These are phyloP conservation scores for Blastosporella zonata DNA, from an alignment of 1,284 basidiomycete species.

Conservation along the genomic window DNA sequence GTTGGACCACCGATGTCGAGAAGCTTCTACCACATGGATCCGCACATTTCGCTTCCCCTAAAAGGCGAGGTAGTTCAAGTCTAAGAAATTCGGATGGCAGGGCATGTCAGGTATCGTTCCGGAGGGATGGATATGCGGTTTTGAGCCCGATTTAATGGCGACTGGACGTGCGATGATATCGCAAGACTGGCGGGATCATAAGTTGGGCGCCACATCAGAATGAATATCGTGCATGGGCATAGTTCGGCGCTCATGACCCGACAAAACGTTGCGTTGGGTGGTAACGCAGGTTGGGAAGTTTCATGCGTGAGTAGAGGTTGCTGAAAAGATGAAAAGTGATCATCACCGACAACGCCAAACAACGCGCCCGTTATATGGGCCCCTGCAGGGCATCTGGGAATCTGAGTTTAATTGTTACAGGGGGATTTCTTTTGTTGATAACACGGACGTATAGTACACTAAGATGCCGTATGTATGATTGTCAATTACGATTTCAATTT, in stretches of 20 bases:
- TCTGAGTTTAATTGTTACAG: too few relatives aligned
- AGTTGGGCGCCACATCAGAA: slow-evolving; percentile 5
- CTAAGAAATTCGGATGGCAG: not conserved
- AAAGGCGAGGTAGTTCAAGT: not conserved
- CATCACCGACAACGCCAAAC: slow-evolving; percentile 1
- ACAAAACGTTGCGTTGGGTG: not conserved
- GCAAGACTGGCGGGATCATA: not conserved
- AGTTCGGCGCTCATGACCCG: not conserved
- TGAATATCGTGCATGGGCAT: not conserved
- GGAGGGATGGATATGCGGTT: not conserved
- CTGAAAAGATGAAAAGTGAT: not conserved
- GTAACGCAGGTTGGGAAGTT: not conserved
- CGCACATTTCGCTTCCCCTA: not conserved
- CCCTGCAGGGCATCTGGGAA: too few relatives aligned
- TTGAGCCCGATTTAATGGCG: not conserved
- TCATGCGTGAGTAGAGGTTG: not conserved
- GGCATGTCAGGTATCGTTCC: slow-evolving; percentile 2
- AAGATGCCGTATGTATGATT: not conserved
- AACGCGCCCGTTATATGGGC: too few relatives aligned
- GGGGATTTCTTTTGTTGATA: too few relatives aligned
- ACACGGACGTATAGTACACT: not conserved
- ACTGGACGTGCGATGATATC: slow-evolving; percentile 5
- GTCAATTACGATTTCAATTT: not conserved
- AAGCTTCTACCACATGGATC: not conserved
- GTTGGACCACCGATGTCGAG: not conserved